Base-by-base conservation (phyloP, 352 stramenopile genomes). In the Phytophthora pinifolia region DNA sequence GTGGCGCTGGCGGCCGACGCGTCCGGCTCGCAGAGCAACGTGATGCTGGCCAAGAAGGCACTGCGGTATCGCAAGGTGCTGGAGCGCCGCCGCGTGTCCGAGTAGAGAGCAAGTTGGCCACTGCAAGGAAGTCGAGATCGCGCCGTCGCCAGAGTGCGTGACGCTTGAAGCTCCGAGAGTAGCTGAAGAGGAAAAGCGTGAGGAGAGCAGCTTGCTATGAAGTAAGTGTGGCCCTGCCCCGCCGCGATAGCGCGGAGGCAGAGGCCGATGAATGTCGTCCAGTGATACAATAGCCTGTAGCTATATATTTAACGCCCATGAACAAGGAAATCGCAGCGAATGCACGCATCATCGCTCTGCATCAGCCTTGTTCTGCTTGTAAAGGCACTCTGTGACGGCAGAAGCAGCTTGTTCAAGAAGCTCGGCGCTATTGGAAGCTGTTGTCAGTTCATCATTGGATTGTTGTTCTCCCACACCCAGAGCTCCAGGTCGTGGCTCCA, bases 61-160 rank as follows among this genome's bases (percentile, higher is more conserved):
- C 54, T 75, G 4, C 42, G 58, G 32, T 75, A 72, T 43, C 66
- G 62, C 29, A 75, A 72, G 50, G 62, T 69, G 9, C 50, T 69
- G 9, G 59, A 65, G 29, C 53, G 63, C 20, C 41, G 55, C 12
- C 44, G 58, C 10, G 14, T 35, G 31, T 13, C 33, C 62, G 18
- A 68, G 17, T 35, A 20, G 34, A 32, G 29, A 32, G 31, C 18
- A 14, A 46, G 42, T 25, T 25, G 20, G 20, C 20, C 20, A 25
- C 3, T 25, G 20, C 20, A 25, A 25, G 20, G 20, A 25, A 25
- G 20, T 25, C 20, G 20, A 25, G 20, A 25, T 25, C 20, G 20
- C 20, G 20, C 20, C 20, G 20, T 25, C 20, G 20, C 20, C 1
- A 25, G 20, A 3, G 20, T 25, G 20, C 20, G 20, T 3, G 20